Percentiles rank a stretch among this genome's conserved stretches.
These are phyloP conservation scores for Euphorbia peplus DNA, from an alignment of 345 rosid species.

Conservation along the genomic window DNA sequence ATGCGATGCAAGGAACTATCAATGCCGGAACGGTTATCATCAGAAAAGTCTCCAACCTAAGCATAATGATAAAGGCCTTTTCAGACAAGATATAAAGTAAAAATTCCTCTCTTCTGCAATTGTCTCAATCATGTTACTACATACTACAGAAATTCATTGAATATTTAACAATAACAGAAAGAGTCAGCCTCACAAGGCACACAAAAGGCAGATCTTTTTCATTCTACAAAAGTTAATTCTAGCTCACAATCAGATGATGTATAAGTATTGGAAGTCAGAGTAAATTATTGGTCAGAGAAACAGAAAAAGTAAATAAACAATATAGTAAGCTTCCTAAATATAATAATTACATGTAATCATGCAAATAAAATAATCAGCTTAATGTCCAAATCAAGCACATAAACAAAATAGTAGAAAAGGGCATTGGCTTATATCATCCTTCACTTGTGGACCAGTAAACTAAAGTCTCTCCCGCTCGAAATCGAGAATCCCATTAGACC, in stretches of 20 bases:
- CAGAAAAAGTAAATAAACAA: background rate
- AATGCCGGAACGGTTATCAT: conserved; percentile 91
- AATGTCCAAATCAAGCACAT: background rate
- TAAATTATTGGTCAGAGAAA: background rate
- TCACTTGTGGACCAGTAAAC: background rate
- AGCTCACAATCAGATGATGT: too few species aligned
- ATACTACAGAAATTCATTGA: conserved; percentile 2
- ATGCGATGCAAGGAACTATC: conserved; percentile 88
- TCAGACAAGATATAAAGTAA: conserved; percentile 12
- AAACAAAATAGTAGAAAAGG: background rate
- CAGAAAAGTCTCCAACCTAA: conserved; percentile 94
- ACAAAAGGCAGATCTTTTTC: background rate
- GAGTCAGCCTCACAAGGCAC: background rate
- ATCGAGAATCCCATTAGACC: background rate
- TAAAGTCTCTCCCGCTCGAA: too few species aligned
- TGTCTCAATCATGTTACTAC: background rate
- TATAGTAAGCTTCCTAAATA: background rate
- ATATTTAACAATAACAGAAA: background rate
- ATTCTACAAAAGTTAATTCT: background rate
- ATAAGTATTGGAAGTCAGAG: background rate
- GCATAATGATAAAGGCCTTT: conserved; percentile 17
- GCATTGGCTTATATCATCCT: conserved; percentile 1
- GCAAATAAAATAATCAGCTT: background rate
- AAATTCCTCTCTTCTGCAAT: background rate
- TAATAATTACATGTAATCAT: background rate